These are phyloP conservation scores for Talaromyces sp. DNA, from an alignment of 2,329 filamentous ascomycete genomes.

Conservation along the genomic window DNA sequence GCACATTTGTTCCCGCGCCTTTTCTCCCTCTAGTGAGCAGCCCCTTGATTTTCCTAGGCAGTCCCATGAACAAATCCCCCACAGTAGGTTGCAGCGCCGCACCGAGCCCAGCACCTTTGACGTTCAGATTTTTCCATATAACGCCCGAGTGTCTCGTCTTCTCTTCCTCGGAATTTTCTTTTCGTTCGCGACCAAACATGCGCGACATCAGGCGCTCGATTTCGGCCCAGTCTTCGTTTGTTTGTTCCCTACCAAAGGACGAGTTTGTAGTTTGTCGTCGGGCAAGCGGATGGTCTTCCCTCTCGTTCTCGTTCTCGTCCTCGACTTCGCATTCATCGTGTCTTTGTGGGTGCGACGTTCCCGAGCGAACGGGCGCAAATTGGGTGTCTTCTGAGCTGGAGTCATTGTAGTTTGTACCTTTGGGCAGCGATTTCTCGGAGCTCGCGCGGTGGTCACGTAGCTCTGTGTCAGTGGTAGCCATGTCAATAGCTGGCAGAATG, in stretches of 20 bases:
- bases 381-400: neutral
- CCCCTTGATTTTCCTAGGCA: conserved; percentile 47
- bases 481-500: neutral
- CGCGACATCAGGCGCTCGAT: conserved; percentile 57
- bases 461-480: neutral
- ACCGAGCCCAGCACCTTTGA: conserved; percentile 65
- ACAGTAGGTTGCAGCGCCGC: conserved; percentile 58
- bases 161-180: conserved; percentile 64
- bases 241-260: neutral
- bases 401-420: neutral
- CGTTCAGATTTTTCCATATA: conserved; percentile 65
- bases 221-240: conserved; percentile 30
- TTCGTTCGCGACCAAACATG: conserved; percentile 65
- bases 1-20: conserved; percentile 36
- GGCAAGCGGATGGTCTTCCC: neutral
- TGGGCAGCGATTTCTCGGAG: neutral
- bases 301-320: neutral
- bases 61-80: conserved; percentile 52
- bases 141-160: conserved; percentile 67
- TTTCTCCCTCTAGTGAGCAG: conserved; percentile 37
- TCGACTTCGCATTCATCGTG: neutral
- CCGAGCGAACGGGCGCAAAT: neutral
- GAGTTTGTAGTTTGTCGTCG: conserved; percentile 8
- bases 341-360: neutral
- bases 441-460: neutral